phyloP scores from a whole-genome alignment of 257 asterid species.

The Hygrophila difformis region DNA sequence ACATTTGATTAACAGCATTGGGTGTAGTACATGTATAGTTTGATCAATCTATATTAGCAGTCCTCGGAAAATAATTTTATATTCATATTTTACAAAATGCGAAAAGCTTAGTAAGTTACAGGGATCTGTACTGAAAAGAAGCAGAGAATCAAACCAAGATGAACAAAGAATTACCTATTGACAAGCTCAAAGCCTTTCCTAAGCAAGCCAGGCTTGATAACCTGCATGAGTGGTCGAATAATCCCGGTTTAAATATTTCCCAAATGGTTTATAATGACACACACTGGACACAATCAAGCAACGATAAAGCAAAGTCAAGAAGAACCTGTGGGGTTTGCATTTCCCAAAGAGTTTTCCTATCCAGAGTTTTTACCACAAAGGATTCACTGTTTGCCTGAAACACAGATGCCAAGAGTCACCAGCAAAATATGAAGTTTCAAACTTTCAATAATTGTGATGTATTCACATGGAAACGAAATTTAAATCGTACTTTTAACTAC shows the following conservation, averaged over 20 bases:
- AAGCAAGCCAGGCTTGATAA: constrained; percentile 79
- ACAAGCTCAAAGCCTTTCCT: constrained; percentile 89
- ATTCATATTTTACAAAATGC: no score
- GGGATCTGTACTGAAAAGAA: no score
- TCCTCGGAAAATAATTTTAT: no score
- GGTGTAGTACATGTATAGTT: no score
- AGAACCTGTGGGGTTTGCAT: constrained; percentile 99
- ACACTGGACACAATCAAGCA: no score
- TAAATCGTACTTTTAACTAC: constrained; percentile 7
- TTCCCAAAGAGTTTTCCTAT: constrained; percentile 94
- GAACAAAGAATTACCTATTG: constrained; percentile 41
- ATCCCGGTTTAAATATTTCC: constrained; percentile 1
- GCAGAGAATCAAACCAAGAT: constrained; percentile 6
- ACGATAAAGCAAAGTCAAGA: constrained; percentile 3
- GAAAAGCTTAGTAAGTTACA: no score
- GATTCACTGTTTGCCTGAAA: constrained; percentile 72
- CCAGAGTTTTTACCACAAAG: constrained; percentile 78
- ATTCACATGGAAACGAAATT: background rate
- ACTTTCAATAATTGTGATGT: no score
- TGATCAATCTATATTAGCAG: no score
- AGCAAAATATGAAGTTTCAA: background rate
- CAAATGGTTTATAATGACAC: no score
- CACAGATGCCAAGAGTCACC: background rate
- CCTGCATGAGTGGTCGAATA: constrained; percentile 34
- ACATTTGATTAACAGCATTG: no score